Conservation (phyloP, 768 basidiomycete genomes). For the Amanita rimosa region DNA sequence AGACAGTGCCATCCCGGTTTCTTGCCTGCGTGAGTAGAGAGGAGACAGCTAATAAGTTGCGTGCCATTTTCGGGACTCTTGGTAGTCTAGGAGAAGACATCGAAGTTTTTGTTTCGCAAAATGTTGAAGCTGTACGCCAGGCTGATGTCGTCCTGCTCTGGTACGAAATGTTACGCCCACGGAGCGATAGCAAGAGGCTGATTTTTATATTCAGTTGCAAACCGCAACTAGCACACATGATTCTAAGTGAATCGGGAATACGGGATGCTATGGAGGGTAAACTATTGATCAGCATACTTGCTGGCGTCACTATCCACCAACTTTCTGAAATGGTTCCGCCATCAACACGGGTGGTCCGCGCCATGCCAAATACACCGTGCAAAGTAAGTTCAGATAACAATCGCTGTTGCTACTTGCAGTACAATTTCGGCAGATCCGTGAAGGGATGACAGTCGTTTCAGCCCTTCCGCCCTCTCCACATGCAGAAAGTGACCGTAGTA, state of each 20-base stretch:
- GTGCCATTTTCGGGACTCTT: conserved; percentile 43
- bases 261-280: conserved; percentile 79
- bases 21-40: conserved; percentile 79
- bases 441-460: conserved; percentile 96
- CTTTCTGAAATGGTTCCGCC: conserved; percentile 63
- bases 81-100: conserved; percentile 55
- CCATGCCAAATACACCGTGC: conserved; percentile 98
- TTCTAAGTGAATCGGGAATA: conserved; percentile 69
- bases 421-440: conserved; percentile 62
- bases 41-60: conserved; percentile 62
- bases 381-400: conserved; percentile 44
- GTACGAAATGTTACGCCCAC: conserved; percentile 29
- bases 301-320: conserved; percentile 88
- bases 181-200: neutral
- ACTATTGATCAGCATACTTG: conserved; percentile 91
- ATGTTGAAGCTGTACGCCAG: conserved; percentile 58
- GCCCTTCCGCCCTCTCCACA: conserved; percentile 44
- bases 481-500: conserved; percentile 49
- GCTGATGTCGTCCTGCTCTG: conserved; percentile 85
- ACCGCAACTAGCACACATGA: conserved; percentile 72
- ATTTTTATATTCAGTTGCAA: conserved; percentile 59
- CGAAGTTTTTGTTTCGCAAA: conserved; percentile 57
- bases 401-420: neutral
- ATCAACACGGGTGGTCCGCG: conserved; percentile 79
- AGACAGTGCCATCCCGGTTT: conserved; percentile 68